phyloP scores from a whole-genome alignment of 2,329 filamentous ascomycete genomes.

The Xylaria polymorpha region DNA sequence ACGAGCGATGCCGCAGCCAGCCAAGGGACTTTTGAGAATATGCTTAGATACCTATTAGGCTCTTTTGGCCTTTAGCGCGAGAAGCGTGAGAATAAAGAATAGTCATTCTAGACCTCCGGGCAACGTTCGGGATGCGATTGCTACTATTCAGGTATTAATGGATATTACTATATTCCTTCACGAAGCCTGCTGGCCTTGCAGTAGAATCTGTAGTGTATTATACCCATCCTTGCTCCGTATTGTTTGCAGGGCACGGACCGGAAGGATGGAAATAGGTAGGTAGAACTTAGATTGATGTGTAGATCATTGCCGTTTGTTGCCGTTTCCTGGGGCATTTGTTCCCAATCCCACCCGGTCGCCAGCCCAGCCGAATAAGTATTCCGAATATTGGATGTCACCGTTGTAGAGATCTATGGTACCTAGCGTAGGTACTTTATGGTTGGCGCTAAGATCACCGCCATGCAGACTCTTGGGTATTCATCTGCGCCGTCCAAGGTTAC shows the following conservation, averaged over 20 bases:
- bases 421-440: background rate
- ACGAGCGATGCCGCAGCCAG: slow-evolving; percentile 21
- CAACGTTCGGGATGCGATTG: background rate
- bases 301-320: background rate
- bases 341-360: background rate
- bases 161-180: background rate
- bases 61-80: background rate
- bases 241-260: background rate
- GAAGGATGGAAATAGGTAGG: background rate
- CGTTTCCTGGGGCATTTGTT: background rate
- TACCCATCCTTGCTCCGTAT: background rate
- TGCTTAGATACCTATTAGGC: background rate
- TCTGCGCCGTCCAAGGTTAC: background rate
- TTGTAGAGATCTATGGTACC: slow-evolving; percentile 21
- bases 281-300: background rate
- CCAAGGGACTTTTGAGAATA: background rate
- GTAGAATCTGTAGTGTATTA: background rate
- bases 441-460: background rate
- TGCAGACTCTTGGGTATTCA: slow-evolving; percentile 18
- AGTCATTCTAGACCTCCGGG: background rate
- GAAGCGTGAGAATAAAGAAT: slow-evolving; percentile 10
- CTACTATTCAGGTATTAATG: background rate
- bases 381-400: slow-evolving; percentile 3
- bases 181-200: background rate
- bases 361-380: background rate